Evolutionary conservation across 495 filamentous ascomycete genomes (phyloP).

Genomic region (Echria macrotheca): DNA sequence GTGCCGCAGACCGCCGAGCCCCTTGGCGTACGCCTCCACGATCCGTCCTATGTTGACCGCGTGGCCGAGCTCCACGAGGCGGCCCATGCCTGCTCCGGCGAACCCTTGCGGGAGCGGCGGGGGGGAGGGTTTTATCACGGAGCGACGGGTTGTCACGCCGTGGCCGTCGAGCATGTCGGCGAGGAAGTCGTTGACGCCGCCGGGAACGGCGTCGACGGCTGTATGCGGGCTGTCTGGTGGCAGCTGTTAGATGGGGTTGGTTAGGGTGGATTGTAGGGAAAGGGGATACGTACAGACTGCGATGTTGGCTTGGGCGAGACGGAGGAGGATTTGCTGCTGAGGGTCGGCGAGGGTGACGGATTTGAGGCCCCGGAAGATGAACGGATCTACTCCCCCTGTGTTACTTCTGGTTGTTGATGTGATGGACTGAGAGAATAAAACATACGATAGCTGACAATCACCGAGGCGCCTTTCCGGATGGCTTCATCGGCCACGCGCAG

Average conservation of each 20-base stretch:
- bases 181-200: conserved; percentile 91
- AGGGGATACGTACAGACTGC: conserved; percentile 56
- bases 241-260: neutral
- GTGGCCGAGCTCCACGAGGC: conserved; percentile 57
- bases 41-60: conserved; percentile 56
- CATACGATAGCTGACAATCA: conserved; percentile 85
- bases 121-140: conserved; percentile 35
- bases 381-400: conserved; percentile 68
- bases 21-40: conserved; percentile 44
- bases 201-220: conserved; percentile 81
- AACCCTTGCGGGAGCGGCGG: conserved; percentile 43
- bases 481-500: conserved; percentile 87
- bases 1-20: conserved; percentile 32
- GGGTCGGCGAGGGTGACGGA: conserved; percentile 75
- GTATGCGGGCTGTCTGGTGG: conserved; percentile 74
- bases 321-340: conserved; percentile 79
- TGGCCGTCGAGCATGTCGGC: conserved; percentile 63
- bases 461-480: conserved; percentile 64
- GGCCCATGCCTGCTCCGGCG: conserved; percentile 70
- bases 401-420: neutral
- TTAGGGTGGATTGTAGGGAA: neutral
- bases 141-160: conserved; percentile 20
- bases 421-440: conserved; percentile 6
- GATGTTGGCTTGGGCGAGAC: conserved; percentile 80
- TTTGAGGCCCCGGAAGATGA: conserved; percentile 91